Base-by-base conservation (phyloP, 192 early-diverging fungal species). In the Coemansia sp. region DNA sequence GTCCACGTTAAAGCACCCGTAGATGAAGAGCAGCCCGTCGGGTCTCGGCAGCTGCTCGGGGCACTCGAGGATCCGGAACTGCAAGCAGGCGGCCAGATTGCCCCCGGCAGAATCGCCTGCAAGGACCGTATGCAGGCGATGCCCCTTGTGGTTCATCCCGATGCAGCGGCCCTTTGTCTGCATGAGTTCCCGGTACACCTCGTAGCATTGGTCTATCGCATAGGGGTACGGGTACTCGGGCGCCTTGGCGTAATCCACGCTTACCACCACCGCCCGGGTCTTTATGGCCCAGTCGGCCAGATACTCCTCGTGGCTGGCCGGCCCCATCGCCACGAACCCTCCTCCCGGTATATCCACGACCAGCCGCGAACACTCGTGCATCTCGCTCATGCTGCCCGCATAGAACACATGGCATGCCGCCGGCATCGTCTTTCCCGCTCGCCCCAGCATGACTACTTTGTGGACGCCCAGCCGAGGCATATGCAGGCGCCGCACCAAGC, bases 71-170 rank as follows among this genome's bases (percentile, higher is more conserved):
- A 88, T 85, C 53, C 91, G 89, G 60, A 91, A 82, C 41, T 87
- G 87, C 3, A 91, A 81, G 0, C 88, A 82, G 4, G 90, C 74
- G 3, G 84, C 81, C 16, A 98, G 68, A 58, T 96, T 98, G 26
- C 91, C 95, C n/a, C 95, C 95, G 10, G 96, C 96, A 40, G 93
- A 96, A 62, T 98, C 96, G 51, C 96, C 96, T 15, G 82, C 70
- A 34, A 98, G 42, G 15, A 84, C 82, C 34, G 94, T 84, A 38
- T 87, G 85, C 58, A 94, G 80, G 6, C 84, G 80, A 15, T 76
- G 60, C 9, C 51, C 44, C 15, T 64, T 49, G 23, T 40, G 66
- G 79, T 77, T 80, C 17, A 96, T 59, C 8, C 96, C 96, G 37
- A 98, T 78, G 21, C 80, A 80, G 11, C 66, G 81, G 21, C 92